Conservation (phyloP, 371 early-diverging fungal species). For the Haplosporangium sp. region DNA sequence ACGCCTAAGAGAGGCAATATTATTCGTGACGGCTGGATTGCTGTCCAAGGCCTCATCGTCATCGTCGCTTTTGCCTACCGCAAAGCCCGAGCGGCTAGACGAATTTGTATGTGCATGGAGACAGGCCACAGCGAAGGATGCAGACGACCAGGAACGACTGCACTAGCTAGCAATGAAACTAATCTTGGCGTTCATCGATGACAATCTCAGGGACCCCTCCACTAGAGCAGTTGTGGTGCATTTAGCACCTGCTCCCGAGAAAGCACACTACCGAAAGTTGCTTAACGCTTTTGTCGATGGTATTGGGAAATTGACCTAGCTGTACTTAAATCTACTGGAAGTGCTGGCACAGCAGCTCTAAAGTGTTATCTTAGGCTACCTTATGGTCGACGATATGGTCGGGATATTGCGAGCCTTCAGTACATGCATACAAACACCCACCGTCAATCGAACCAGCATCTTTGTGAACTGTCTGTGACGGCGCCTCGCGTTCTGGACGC, state of each 20-base stretch:
- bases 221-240: slow-evolving; percentile 7
- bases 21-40: too few relatives aligned
- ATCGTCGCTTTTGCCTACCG: too few relatives aligned
- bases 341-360: slow-evolving; percentile 11
- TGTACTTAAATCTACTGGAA: slow-evolving; percentile 3
- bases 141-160: slow-evolving; percentile 13
- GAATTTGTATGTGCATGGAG: too few relatives aligned
- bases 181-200: slow-evolving; percentile 1
- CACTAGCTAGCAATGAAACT: slow-evolving; percentile 1
- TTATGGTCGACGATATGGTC: slow-evolving; percentile 18
- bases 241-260: slow-evolving; percentile 7
- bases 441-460: neutral
- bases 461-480: neutral
- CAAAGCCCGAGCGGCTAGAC: too few relatives aligned
- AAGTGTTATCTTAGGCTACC: neutral
- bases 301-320: neutral
- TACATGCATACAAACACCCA: slow-evolving; percentile 6
- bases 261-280: slow-evolving; percentile 4
- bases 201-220: slow-evolving; percentile 2
- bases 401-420: slow-evolving; percentile 5
- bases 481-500: slow-evolving; percentile 19
- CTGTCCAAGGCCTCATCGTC: too few relatives aligned
- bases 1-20: too few relatives aligned
- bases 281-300: slow-evolving; percentile 3
- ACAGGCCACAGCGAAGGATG: neutral